Evolutionary conservation across 306 rosid species (phyloP), one percentile per base, ranked within the genome.

Genomic region (Cucurbita maxima): DNA sequence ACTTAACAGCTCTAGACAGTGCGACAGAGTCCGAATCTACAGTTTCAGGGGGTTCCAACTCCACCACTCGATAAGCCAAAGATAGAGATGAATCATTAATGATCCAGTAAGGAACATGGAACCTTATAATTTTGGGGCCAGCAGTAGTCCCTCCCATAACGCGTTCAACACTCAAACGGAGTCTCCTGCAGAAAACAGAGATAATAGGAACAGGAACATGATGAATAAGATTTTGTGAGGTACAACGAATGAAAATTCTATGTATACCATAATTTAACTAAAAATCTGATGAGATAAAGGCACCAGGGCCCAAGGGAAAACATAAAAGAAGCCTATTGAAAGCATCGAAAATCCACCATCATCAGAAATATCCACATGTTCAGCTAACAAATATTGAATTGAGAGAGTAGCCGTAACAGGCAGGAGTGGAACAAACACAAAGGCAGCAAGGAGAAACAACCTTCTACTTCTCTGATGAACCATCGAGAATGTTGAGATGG

Each of bases 41-140:
- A 84, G 72, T 89, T 74, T 90, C 97, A n/a, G 40, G 61, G 70
- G 97, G 88, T 80, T 91, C 99, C 45, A 89, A 92, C 81, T 90
- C 99, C 62, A 94, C 97, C 83, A 94, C 84, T 62, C 90, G 95
- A 81, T 94, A 94, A 72, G 89, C 86, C 86, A 94, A 81, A 60
- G 92, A 43, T 64, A 94, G 76, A 82, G 90, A 84, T 51, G 96
- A 84, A 75, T 94, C 93, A 30, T 94, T 89, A 48, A 84, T 85
- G 81, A 94, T 90, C 99, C 99, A 94, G 81, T 94, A 94, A 22
- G 99, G 96, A 54, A 94, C 96, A 81, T 84, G 89, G 76, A 94
- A 83, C 79, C 97, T 91, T 16, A 89, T 76, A 63, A 88, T 91
- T 86, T 91, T 91, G 60, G 97, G 95, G 22, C 97, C 96, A 71